These are phyloP conservation scores for Litsea cubeba DNA, from an alignment of 164 flowering plant species.

Conservation along the genomic window DNA sequence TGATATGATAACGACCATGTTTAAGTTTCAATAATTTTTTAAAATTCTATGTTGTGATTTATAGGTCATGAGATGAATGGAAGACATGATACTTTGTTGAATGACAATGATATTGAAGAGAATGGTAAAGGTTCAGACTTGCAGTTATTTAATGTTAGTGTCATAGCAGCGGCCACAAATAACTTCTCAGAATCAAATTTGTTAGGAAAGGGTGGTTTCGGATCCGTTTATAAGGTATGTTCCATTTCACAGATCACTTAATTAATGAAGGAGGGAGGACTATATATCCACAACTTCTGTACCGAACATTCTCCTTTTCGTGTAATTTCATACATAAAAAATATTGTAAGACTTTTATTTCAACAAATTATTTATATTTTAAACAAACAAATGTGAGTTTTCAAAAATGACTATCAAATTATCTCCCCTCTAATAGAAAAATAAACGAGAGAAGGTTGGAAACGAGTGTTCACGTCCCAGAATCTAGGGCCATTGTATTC, in stretches of 20 bases:
- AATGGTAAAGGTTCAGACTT: background rate
- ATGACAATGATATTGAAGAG: conserved; percentile 16
- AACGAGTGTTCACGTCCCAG: no score
- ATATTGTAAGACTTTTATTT: no score
- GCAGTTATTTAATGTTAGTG: background rate
- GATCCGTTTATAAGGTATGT: conserved; percentile 9
- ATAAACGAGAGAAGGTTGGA: no score
- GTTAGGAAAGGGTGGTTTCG: conserved; percentile 15
- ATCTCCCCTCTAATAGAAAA: no score
- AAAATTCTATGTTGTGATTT: conserved; percentile 17
- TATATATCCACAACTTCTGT: background rate
- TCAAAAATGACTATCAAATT: no score
- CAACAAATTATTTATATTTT: no score
- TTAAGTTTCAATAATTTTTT: conserved; percentile 18
- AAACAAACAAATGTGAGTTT: no score
- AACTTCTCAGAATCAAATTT: conserved; percentile 8
- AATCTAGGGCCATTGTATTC: no score
- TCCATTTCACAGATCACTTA: background rate
- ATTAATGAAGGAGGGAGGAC: background rate
- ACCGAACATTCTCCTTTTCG: no score
- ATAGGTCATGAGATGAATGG: conserved; percentile 16
- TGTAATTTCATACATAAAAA: no score
- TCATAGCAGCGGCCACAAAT: background rate
- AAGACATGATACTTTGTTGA: background rate
- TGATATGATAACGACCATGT: conserved; percentile 21